phyloP scores from a whole-genome alignment of 2,329 filamentous ascomycete species.

The Penicillium fuscoglaucum region DNA sequence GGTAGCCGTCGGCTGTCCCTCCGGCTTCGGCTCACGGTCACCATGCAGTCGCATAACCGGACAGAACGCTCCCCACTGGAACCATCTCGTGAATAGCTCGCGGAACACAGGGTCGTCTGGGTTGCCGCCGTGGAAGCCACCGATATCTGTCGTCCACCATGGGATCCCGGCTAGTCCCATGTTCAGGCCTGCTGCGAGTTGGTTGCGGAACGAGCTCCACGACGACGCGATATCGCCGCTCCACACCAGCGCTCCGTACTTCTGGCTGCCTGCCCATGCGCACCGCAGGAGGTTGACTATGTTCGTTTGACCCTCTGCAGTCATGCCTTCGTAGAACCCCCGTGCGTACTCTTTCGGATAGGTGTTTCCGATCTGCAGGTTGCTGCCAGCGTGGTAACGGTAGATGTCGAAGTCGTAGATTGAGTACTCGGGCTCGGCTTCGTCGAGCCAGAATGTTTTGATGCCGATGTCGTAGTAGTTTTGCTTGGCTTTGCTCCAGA shows the following conservation, averaged over 20 bases:
- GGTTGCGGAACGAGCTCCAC: slow-evolving; percentile 60
- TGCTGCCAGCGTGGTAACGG: slow-evolving; percentile 58
- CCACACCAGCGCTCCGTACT: slow-evolving; percentile 67
- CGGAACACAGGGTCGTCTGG: slow-evolving; percentile 57
- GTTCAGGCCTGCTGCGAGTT: slow-evolving; percentile 64
- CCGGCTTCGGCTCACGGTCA: slow-evolving; percentile 59
- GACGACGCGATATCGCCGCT: slow-evolving; percentile 66
- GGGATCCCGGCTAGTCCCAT: slow-evolving; percentile 65
- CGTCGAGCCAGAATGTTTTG: slow-evolving; percentile 67
- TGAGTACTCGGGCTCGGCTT: slow-evolving; percentile 66
- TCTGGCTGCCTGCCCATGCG: slow-evolving; percentile 61
- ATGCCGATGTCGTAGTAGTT: slow-evolving; percentile 66
- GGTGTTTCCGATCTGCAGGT: slow-evolving; percentile 60
- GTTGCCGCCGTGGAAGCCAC: slow-evolving; percentile 67
- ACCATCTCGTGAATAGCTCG: slow-evolving; percentile 67
- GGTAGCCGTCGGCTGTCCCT: slow-evolving; percentile 29
- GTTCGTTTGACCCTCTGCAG: slow-evolving; percentile 53
- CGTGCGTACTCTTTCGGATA: slow-evolving; percentile 60
- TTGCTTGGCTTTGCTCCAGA: slow-evolving; percentile 60
- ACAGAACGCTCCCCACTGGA: slow-evolving; percentile 68
- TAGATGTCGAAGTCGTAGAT: slow-evolving; percentile 68
- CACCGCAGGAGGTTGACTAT: slow-evolving; percentile 62
- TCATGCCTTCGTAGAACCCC: slow-evolving; percentile 62
- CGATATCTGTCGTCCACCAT: slow-evolving; percentile 72
- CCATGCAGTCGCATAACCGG: slow-evolving; percentile 69